Evolutionary conservation across 1,284 basidiomycete genomes (phyloP).

Genomic region (Sphaerobolus stellatus): DNA sequence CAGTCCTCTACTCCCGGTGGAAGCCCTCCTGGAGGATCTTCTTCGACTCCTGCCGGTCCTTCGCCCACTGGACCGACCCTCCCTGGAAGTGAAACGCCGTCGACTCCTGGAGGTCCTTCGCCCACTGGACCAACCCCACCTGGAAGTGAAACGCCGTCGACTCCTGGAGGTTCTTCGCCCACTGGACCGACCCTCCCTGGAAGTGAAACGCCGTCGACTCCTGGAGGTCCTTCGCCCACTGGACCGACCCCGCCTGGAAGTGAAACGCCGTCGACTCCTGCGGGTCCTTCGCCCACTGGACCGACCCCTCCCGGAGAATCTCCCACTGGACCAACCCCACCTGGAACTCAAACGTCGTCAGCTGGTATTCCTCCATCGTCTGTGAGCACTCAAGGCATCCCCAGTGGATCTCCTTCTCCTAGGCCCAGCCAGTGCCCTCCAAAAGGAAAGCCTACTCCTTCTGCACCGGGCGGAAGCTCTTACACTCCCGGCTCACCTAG

Average conservation of each 20-base stretch:
- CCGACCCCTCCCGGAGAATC: neutral
- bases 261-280: neutral
- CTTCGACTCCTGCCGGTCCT: neutral
- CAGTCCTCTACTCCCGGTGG: no score
- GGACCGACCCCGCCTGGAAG: neutral
- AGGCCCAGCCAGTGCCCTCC: neutral
- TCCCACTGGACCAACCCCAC: neutral
- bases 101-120: neutral
- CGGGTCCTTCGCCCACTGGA: neutral
- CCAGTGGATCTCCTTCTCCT: neutral
- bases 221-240: neutral
- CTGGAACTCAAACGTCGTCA: neutral
- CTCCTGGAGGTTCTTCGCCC: neutral
- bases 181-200: neutral
- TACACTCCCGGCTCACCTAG: neutral
- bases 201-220: neutral
- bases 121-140: neutral
- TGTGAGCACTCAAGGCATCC: neutral
- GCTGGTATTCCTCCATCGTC: neutral
- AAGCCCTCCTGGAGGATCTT: neutral
- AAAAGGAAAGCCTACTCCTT: neutral
- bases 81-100: neutral
- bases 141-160: neutral
- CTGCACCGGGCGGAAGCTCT: neutral
- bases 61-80: neutral